phyloP scores from a whole-genome alignment of 1,139 yeast species.

The Kodamaea sp. region DNA sequence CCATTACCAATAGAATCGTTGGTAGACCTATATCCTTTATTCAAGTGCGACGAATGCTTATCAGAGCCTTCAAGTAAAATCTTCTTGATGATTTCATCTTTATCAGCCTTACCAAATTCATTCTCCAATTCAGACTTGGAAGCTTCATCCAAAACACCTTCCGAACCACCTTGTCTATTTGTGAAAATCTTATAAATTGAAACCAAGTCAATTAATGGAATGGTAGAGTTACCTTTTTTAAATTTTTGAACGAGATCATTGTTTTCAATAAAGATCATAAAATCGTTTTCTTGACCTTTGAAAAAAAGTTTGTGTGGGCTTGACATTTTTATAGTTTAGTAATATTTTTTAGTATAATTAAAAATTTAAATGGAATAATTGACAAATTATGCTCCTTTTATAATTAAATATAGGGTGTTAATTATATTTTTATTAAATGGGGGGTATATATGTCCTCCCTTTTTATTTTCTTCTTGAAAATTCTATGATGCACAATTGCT shows the following conservation, averaged over 20 bases:
- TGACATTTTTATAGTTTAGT: neutral
- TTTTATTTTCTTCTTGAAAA: too few species aligned
- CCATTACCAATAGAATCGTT: conserved; percentile 42
- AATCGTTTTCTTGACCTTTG: conserved; percentile 63
- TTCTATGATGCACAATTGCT: too few species aligned
- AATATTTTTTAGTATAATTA: neutral
- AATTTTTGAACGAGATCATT: conserved; percentile 46
- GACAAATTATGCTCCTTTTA: too few species aligned
- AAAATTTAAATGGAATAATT: neutral
- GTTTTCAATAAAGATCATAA: conserved; percentile 61
- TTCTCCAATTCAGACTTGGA: conserved; percentile 59
- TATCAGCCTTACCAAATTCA: conserved; percentile 57
- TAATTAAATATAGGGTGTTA: too few species aligned
- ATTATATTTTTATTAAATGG: too few species aligned
- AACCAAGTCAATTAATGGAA: conserved; percentile 63
- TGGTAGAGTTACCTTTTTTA: conserved; percentile 46
- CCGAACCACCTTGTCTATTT: conserved; percentile 62
- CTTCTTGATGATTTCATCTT: conserved; percentile 48
- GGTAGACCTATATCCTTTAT: conserved; percentile 15
- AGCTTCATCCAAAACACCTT: conserved; percentile 70
- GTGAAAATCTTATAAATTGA: conserved; percentile 63
- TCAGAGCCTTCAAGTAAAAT: conserved; percentile 56
- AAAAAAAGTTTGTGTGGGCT: conserved; percentile 48
- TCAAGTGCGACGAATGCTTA: conserved; percentile 23
- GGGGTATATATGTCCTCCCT: too few species aligned